These are phyloP conservation scores for Bretschneidera sinensis DNA, from an alignment of 345 rosid genomes.

Conservation along the genomic window DNA sequence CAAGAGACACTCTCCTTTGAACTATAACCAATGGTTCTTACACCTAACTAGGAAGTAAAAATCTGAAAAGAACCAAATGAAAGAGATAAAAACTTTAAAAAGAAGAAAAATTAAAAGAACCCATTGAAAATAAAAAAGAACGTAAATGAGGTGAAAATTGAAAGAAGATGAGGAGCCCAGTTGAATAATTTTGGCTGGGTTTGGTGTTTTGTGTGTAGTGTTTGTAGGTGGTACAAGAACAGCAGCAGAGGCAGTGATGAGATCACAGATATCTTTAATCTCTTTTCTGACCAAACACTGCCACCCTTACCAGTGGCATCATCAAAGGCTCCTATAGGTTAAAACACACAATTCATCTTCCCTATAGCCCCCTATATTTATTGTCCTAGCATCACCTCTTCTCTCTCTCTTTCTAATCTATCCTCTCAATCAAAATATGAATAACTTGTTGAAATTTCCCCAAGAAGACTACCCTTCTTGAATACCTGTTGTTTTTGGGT, in stretches of 20 bases:
- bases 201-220: too few relatives aligned
- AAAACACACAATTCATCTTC: constrained; percentile 47
- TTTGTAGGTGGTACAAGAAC: constrained; percentile 24
- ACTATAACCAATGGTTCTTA: constrained; percentile 6
- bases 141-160: not conserved
- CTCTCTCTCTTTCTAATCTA: constrained; percentile 6
- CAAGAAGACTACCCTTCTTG: constrained; percentile 19
- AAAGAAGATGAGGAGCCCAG: not conserved
- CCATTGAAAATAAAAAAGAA: not conserved
- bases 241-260: constrained; percentile 41
- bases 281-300: constrained; percentile 45
- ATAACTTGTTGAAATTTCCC: constrained; percentile 11
- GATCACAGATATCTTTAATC: constrained; percentile 43
- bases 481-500: constrained; percentile 11
- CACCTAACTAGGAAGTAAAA: constrained; percentile 14
- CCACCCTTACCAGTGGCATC: too few relatives aligned
- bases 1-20: constrained; percentile 4
- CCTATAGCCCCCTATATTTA: constrained; percentile 26
- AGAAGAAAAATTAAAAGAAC: not conserved
- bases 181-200: too few relatives aligned
- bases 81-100: not conserved
- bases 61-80: not conserved
- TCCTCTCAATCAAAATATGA: too few relatives aligned
- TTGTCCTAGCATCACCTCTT: constrained; percentile 13
- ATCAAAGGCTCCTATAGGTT: too few relatives aligned